Percentiles rank a stretch among this genome's conserved stretches.
phyloP scores from a whole-genome alignment of 495 filamentous ascomycete species.

The Podospora pseudopauciseta region DNA sequence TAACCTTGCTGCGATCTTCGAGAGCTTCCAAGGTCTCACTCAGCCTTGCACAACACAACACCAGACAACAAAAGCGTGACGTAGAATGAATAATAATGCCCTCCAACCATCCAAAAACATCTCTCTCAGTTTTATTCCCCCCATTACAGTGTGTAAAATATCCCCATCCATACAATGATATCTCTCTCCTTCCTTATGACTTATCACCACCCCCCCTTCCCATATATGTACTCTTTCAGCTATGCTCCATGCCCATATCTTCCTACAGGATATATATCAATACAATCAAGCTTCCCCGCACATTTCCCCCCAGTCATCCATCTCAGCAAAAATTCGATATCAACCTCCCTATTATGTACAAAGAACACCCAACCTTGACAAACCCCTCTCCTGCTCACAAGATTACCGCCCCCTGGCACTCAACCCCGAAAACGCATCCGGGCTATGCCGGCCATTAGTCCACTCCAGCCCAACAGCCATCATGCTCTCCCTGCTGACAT shows the following conservation, averaged over 20 bases:
- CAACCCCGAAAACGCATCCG: conserved; percentile 94
- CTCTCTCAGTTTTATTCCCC: no score
- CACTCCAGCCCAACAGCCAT: conserved; percentile 66
- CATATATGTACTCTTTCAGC: neutral
- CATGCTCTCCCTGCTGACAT: conserved; percentile 87
- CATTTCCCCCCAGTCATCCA: no score
- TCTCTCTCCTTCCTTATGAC: neutral
- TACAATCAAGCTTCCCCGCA: neutral
- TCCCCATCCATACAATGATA: no score
- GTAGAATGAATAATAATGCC: no score
- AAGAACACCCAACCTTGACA: neutral
- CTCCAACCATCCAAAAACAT: no score
- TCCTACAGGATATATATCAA: neutral
- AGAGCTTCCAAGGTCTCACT: no score
- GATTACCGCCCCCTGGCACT: conserved; percentile 54
- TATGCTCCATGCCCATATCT: neutral
- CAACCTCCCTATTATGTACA: conserved; percentile 5
- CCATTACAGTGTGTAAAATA: no score
- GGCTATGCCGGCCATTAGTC: conserved; percentile 80
- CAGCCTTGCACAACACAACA: no score
- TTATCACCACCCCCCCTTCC: neutral
- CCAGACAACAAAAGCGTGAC: no score
- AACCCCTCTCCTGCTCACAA: neutral
- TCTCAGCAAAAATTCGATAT: neutral
- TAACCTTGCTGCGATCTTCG: no score